A percentile compares a stretch with the other conserved stretches of the same genome.
Evolutionary conservation across 2,329 filamentous ascomycete genomes (phyloP).

Genomic region (Monilinia aucupariae): DNA sequence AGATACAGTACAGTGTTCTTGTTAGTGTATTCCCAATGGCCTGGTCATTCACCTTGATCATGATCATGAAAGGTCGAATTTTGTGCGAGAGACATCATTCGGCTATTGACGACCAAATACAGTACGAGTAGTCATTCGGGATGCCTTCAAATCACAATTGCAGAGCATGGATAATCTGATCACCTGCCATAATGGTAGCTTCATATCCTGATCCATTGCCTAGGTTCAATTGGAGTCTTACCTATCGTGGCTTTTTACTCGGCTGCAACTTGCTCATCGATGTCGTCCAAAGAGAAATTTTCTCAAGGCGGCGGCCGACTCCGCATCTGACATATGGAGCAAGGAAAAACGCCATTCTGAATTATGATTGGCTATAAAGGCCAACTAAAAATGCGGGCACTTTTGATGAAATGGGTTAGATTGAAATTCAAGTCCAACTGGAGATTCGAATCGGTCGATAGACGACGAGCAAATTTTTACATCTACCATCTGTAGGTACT

Average conservation of each 20-base stretch:
- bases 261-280: conserved; percentile 11
- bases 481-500: background rate
- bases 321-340: conserved; percentile 10
- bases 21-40: background rate
- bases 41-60: conserved; percentile 9
- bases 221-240: conserved; percentile 18
- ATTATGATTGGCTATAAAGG: background rate
- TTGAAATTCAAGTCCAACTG: background rate
- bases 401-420: conserved; percentile 3
- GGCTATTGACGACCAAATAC: background rate
- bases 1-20: background rate
- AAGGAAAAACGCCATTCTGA: background rate
- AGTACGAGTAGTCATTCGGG: background rate
- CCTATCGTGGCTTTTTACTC: conserved; percentile 15
- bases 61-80: background rate
- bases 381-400: background rate
- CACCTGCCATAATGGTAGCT: conserved; percentile 13
- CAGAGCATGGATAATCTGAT: conserved; percentile 15
- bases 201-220: conserved; percentile 9
- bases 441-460: background rate
- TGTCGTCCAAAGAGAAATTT: conserved; percentile 10
- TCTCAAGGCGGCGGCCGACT: conserved; percentile 12
- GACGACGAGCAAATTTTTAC: conserved; percentile 1
- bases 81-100: conserved; percentile 1
- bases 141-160: conserved; percentile 11